Conservation (phyloP, 208 protist species). For the Wallacemonas sp. region DNA sequence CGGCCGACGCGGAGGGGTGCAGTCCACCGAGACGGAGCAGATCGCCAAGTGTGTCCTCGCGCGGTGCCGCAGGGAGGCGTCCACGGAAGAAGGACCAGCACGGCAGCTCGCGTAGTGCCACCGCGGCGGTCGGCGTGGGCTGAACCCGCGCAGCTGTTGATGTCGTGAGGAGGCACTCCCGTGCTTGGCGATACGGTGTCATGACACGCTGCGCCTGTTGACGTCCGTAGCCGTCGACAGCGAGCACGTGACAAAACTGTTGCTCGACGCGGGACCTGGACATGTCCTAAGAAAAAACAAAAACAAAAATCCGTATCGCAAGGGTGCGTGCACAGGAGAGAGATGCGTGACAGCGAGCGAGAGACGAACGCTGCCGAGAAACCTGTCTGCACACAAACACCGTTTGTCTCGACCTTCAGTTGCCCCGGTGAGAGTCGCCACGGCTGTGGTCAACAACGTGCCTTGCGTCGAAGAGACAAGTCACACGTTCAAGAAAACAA, state of each 20-base stretch:
- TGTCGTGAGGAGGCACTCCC: not conserved
- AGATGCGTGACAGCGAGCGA: not conserved
- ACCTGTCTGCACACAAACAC: too few species aligned
- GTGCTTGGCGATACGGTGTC: not conserved
- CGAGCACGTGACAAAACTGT: not conserved
- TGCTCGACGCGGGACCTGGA: not conserved
- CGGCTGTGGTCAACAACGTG: too few species aligned
- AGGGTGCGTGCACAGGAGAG: not conserved
- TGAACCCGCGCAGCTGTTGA: not conserved
- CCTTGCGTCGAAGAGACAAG: too few species aligned
- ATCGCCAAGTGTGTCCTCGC: slow-evolving; percentile 39
- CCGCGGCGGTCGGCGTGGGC: not conserved
- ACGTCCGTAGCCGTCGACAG: not conserved
- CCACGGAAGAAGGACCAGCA: slow-evolving; percentile 15
- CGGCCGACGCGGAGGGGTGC: slow-evolving; percentile 3
- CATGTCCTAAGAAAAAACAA: too few species aligned
- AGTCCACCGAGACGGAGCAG: slow-evolving; percentile 25
- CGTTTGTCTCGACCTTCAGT: too few species aligned
- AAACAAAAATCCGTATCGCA: not conserved
- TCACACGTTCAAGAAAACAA: too few species aligned
- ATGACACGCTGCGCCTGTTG: slow-evolving; percentile 5
- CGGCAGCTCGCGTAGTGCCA: not conserved
- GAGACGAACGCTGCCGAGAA: too few species aligned
- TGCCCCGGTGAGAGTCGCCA: too few species aligned
- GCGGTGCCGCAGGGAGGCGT: slow-evolving; percentile 8